Evolutionary conservation across 2,329 filamentous ascomycete genomes (phyloP).

Genomic region (Alternaria sp.): DNA sequence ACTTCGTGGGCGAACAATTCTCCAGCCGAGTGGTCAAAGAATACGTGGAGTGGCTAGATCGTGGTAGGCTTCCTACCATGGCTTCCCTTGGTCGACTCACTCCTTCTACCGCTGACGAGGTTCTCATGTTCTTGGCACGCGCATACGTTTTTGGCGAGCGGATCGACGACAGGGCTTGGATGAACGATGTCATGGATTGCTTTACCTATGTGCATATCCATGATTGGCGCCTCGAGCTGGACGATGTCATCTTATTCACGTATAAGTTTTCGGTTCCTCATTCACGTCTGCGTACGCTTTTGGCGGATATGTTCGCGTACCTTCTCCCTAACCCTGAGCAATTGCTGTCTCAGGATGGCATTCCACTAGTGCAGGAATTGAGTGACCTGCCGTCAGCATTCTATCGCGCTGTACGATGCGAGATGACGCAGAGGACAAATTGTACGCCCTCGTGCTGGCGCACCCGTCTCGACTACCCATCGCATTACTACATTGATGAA

Average conservation of each 20-base stretch:
- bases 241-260: neutral
- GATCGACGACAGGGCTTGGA: neutral
- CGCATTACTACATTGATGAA: neutral
- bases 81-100: neutral
- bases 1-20: neutral
- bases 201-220: neutral
- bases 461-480: neutral
- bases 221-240: neutral
- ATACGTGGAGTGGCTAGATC: neutral
- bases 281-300: neutral
- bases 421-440: neutral
- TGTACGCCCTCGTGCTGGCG: neutral
- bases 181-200: neutral
- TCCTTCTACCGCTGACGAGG: neutral
- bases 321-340: neutral
- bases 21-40: neutral
- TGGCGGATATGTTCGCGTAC: neutral
- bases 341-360: neutral
- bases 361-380: neutral
- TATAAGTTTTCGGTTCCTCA: neutral
- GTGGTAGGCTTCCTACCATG: neutral
- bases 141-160: neutral
- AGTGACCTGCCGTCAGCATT: neutral
- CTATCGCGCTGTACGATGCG: neutral
- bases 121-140: neutral